phyloP scores from a whole-genome alignment of 176 grass and related monocot species.

The Rhynchospora breviuscula region DNA sequence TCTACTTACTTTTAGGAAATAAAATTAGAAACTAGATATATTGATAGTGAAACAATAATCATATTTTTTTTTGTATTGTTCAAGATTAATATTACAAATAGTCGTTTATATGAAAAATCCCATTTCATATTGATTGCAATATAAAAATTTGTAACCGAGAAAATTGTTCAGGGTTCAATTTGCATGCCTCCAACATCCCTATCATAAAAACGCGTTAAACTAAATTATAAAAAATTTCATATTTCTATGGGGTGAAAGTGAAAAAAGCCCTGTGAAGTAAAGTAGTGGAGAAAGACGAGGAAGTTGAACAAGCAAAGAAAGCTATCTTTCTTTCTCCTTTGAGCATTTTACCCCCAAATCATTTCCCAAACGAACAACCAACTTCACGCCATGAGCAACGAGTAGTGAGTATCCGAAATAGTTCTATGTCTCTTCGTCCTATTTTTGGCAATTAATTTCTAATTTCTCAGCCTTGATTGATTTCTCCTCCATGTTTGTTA shows the following conservation, averaged over 20 bases:
- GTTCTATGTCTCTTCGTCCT: background rate
- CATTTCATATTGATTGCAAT: too few species aligned
- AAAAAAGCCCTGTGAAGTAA: background rate
- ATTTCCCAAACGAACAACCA: background rate
- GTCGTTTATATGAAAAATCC: too few species aligned
- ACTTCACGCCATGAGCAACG: slow-evolving; percentile 51
- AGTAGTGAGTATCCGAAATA: slow-evolving; percentile 47
- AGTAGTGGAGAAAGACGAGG: background rate
- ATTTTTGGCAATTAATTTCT: background rate
- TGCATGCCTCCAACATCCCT: too few species aligned
- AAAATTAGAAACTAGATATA: too few species aligned
- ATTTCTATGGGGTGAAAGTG: background rate
- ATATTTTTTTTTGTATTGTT: too few species aligned
- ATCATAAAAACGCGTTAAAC: background rate
- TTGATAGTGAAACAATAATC: too few species aligned
- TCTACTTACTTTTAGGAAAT: too few species aligned
- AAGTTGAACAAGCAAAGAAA: slow-evolving; percentile 16
- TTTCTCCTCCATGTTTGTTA: background rate
- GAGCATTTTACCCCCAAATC: background rate
- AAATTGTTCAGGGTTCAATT: too few species aligned
- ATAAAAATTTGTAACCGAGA: too few species aligned
- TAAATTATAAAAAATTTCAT: background rate
- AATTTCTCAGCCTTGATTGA: background rate
- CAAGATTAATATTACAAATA: too few species aligned
- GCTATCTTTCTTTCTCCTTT: background rate